Evolutionary conservation across 768 basidiomycete species (phyloP), one percentile per base, ranked within the genome.

Genomic region (Lactarius sp.): DNA sequence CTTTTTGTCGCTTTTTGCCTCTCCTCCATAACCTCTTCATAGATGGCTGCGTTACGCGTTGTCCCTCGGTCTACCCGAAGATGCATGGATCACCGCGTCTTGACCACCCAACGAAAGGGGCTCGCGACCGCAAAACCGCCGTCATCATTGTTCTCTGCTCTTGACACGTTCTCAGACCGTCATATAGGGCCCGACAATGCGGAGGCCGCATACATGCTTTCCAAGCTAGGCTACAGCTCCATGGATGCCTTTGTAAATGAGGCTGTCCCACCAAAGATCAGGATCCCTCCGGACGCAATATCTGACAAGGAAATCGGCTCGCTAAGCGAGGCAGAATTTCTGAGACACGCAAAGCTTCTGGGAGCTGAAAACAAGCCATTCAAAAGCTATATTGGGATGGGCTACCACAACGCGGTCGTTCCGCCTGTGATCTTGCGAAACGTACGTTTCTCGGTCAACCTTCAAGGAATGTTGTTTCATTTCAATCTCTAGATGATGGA

Each of bases 361-460:
- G 94, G 86, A n/a, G 76, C 72, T 16, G 79, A 83, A 72, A 98
- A 99, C 76, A 84, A 87, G 75, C 78, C 83, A 6, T 89, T 88
- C 75, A 91, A 88, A 79, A 95, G 87, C 71, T 98, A 94, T 75
- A 99, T 98, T 71, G 97, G 97, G 41, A 94, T 98, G 93, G 96
- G 97, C 9, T 99, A 97, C 75, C 92, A 95, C 72, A 87, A 87
- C 68, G 93, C 94, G 3, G 92, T 96, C 52, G 91, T 96, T 5
- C 95, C 95, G n/a, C 90, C 92, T 8, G 93, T 97, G 55, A 93
- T 97, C 74, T 80, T 96, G 69, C 88, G 95, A 66, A 97, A 96
- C 67, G 92, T 94, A 62, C 56, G 83, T 73, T 12, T 16, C 33
- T 12, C 42, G 39, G 36, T 60, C 56, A 50, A 44, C 50, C 16